Evolutionary conservation across 2,329 filamentous ascomycete species (phyloP).

Genomic region (Neonectria sp.): DNA sequence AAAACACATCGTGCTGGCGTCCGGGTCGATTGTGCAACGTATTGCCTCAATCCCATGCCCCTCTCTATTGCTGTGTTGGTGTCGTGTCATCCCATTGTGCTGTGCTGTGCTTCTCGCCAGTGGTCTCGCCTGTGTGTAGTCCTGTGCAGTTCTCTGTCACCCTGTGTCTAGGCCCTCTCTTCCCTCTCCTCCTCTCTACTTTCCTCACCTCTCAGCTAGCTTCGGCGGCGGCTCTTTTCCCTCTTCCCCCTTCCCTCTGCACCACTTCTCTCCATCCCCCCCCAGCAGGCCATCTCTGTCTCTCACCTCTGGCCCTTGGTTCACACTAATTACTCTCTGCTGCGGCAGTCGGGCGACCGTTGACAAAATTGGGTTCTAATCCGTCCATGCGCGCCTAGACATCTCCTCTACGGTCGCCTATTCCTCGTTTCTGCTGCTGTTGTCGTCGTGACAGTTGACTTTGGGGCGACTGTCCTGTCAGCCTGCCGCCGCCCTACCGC

Average conservation of each 20-base stretch:
- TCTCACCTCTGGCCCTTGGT: not conserved
- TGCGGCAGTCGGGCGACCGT: not conserved
- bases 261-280: not conserved
- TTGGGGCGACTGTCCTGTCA: not conserved
- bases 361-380: not conserved
- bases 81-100: slow-evolving; percentile 19
- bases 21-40: slow-evolving; percentile 16
- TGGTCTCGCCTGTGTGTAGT: slow-evolving; percentile 10
- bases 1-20: not conserved
- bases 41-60: slow-evolving; percentile 6
- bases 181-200: slow-evolving; percentile 10
- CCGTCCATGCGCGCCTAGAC: not conserved
- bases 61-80: slow-evolving; percentile 14
- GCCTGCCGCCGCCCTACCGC: not conserved
- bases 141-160: slow-evolving; percentile 17
- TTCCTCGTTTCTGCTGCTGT: not conserved
- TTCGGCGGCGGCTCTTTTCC: slow-evolving; percentile 1
- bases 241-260: slow-evolving; percentile 4
- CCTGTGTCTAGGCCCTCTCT: slow-evolving; percentile 1
- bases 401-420: not conserved
- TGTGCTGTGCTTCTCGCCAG: not conserved
- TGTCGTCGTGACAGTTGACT: not conserved
- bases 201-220: not conserved
- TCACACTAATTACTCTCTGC: not conserved
- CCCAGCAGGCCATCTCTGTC: not conserved